phyloP scores from a whole-genome alignment of 345 rosid species.

The Eucalyptus regnans region DNA sequence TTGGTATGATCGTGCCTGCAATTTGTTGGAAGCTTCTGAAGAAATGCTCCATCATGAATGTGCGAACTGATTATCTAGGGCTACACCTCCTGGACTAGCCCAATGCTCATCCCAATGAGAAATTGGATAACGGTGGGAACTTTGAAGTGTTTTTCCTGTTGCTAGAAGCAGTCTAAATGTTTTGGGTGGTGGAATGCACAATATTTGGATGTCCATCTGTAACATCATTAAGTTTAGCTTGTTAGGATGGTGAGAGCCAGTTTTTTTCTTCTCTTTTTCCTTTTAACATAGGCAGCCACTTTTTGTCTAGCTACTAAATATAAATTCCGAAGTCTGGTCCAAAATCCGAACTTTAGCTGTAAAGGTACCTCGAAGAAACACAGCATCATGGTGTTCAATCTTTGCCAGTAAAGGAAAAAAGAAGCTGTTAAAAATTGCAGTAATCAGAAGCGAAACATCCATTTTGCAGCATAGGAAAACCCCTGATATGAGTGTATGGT shows the following conservation, averaged over 20 bases:
- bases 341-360: background rate
- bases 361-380: background rate
- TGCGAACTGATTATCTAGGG: background rate
- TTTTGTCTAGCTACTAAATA: background rate
- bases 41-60: background rate
- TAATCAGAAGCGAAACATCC: no score
- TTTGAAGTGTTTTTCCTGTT: background rate
- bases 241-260: background rate
- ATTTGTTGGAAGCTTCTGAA: background rate
- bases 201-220: background rate
- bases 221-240: background rate
- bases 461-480: no score
- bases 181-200: background rate
- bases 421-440: no score
- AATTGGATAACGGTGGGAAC: background rate
- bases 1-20: background rate
- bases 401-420: background rate
- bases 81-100: background rate
- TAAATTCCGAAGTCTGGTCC: background rate
- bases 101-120: background rate
- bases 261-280: no score
- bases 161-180: background rate
- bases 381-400: background rate
- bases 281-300: background rate
- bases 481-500: no score